Evolutionary conservation across 2,329 filamentous ascomycete species (phyloP), one percentile per base, ranked within the genome.

Genomic region (Fusarium kyushuense): DNA sequence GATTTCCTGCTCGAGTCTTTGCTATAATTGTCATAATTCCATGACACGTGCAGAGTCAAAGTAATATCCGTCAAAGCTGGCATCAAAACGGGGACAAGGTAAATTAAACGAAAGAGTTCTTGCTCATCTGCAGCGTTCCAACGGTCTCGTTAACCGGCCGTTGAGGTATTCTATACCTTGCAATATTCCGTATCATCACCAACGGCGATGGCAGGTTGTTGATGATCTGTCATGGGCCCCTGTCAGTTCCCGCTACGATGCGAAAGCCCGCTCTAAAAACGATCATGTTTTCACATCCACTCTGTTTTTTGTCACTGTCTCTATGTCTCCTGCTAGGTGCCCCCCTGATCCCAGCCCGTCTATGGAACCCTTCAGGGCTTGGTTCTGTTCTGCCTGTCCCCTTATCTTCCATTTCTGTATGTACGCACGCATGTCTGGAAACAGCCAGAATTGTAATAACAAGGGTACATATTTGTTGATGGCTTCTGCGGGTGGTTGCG

Each of bases 191-290:
- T 53, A 41, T 29, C 40, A 49, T 53, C 27, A 25, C 56, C 55
- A 61, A 51, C 41, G 42, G 47, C 57, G 65, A 66, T 66, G 36
- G 46, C 46, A 54, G 57, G 47, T 53, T 65, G 49, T 33, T 55
- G 59, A 33, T 57, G 65, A 67, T 67, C 47, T 46, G 54, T 51
- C 59, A 54, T 60, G 57, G 54, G 29, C 32, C 35, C 59, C 55
- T 66, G 66, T 67, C 65, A 53, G 66, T 51, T 69, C 61, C 66
- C 66, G 66, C 47, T 67, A 52, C 65, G 49, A 67, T 67, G 61
- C 57, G 46, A 67, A 53, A 69, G 53, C 65, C 45, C 53, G 48
- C 45, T 69, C 52, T 57, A 53, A 65, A 35, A 54, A 51, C 43
- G 59, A 64, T 59, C 53, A 56, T 55, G 41, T 51, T 54, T 52